phyloP scores from a whole-genome alignment of 1,284 basidiomycete species.

The Cryptococcus hybrid region DNA sequence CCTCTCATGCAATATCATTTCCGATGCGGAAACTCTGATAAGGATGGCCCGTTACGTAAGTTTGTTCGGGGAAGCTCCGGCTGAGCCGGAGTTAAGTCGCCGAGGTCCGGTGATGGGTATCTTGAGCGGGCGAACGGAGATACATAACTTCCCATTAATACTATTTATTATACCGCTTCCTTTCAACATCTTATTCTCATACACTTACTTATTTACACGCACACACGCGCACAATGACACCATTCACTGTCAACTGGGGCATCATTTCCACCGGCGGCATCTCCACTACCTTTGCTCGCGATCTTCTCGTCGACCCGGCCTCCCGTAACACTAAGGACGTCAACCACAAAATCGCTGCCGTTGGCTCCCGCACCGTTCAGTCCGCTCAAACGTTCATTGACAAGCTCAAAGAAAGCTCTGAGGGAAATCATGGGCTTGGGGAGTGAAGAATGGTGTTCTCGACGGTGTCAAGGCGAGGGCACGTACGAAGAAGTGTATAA shows the following conservation, averaged over 20 bases:
- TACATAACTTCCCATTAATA: too few relatives aligned
- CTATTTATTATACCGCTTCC: too few relatives aligned
- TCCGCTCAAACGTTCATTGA: conserved; percentile 72
- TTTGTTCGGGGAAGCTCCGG: too few relatives aligned
- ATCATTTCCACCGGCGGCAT: conserved; percentile 49
- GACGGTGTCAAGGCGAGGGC: conserved; percentile 65
- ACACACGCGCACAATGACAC: background rate
- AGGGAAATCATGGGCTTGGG: conserved; percentile 19
- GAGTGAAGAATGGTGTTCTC: conserved; percentile 25
- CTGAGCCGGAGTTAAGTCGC: too few relatives aligned
- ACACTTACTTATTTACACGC: too few relatives aligned
- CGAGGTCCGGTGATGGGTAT: too few relatives aligned
- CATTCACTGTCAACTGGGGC: conserved; percentile 41
- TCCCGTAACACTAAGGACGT: conserved; percentile 69
- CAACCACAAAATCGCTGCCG: conserved; percentile 69
- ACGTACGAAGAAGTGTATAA: conserved; percentile 73
- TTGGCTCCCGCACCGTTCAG: conserved; percentile 70
- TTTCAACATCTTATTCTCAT: too few relatives aligned
- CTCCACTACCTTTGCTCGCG: conserved; percentile 18
- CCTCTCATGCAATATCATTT: too few relatives aligned
- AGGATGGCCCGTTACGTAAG: too few relatives aligned
- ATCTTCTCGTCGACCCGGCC: conserved; percentile 29
- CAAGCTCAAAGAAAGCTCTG: conserved; percentile 27
- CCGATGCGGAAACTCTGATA: too few relatives aligned
- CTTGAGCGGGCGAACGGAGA: too few relatives aligned